Evolutionary conservation across 257 asterid species (phyloP).

Genomic region (Gardenia jasminoides): DNA sequence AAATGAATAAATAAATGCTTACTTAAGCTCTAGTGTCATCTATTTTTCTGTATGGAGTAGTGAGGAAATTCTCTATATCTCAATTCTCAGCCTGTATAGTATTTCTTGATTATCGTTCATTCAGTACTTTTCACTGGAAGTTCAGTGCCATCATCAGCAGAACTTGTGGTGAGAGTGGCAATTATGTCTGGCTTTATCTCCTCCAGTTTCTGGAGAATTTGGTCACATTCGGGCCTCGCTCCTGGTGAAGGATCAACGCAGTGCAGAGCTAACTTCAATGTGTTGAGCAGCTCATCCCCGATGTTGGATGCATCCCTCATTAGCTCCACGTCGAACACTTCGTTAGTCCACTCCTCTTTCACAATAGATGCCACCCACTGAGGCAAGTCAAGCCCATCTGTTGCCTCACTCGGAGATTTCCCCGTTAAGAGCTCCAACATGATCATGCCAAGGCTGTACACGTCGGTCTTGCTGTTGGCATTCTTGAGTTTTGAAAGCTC

Average conservation of each 20-base stretch:
- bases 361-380: conserved; percentile 92
- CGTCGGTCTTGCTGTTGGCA: conserved; percentile 61
- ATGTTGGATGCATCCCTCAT: conserved; percentile 59
- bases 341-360: conserved; percentile 92
- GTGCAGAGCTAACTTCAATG: conserved; percentile 77
- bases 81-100: neutral
- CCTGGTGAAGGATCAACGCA: conserved; percentile 87
- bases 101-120: conserved; percentile 5
- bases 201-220: conserved; percentile 66
- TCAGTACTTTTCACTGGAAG: conserved; percentile 28
- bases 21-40: neutral
- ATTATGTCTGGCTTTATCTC: conserved; percentile 60
- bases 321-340: conserved; percentile 83
- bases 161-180: conserved; percentile 16
- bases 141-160: conserved; percentile 33
- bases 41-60: neutral
- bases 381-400: conserved; percentile 77
- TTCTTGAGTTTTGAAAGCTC: conserved; percentile 75
- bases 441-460: conserved; percentile 84
- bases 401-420: conserved; percentile 82
- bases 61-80: neutral
- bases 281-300: conserved; percentile 72
- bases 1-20: conserved; percentile 24
- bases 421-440: conserved; percentile 87
- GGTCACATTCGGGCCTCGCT: conserved; percentile 74